Base-by-base conservation (phyloP, 2,329 filamentous ascomycete genomes). In the Fusarium guadeloupense region DNA sequence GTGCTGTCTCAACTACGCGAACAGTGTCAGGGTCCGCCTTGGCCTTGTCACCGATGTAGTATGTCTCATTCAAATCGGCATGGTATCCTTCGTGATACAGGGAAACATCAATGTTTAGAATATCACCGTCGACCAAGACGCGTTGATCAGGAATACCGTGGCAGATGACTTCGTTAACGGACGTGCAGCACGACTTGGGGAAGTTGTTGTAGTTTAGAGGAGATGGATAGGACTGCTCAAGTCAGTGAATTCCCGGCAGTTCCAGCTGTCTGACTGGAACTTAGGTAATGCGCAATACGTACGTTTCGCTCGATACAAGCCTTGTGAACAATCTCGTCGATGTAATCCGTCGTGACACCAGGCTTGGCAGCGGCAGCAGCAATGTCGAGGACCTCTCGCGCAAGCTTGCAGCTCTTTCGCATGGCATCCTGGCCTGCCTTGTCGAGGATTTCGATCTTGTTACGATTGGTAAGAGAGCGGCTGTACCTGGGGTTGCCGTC, bases 111-210 rank as follows among this genome's bases (percentile, higher is more conserved):
- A 99, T 93, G 79, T 99, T 99, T 72, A 99, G 80, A 65, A 99
- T 98, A 71, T 99, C 95, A 60, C 95, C 95, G 68, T 99, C 94
- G 62, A 92, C 78, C 2, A 99, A 83, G 8, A 90, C 83, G 50
- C 95, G 87, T 75, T 96, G 88, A 72, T 99, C 95, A 14, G 95
- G 95, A 63, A 99, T 99, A 47, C 95, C 95, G 81, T 99, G 95
- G 81, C 95, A 99, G 75, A 99, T 98, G 64, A 97, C 91, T 78
- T 99, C 95, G 81, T 99, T 99, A 43, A 91, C 80, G 4, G 94
- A 98, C 4, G 94, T 98, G 78, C 95, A 99, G 61, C 97, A 91
- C 0, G 95, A 99, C 80, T 99, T 99, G 65, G 95, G 95, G 78
- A 98, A 99, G 76, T 93, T 83, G 81, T 91, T 91, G 79, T 98